Evolutionary conservation across 176 grass and related monocot genomes (phyloP).

Genomic region (Eremochloa ophiuroides): DNA sequence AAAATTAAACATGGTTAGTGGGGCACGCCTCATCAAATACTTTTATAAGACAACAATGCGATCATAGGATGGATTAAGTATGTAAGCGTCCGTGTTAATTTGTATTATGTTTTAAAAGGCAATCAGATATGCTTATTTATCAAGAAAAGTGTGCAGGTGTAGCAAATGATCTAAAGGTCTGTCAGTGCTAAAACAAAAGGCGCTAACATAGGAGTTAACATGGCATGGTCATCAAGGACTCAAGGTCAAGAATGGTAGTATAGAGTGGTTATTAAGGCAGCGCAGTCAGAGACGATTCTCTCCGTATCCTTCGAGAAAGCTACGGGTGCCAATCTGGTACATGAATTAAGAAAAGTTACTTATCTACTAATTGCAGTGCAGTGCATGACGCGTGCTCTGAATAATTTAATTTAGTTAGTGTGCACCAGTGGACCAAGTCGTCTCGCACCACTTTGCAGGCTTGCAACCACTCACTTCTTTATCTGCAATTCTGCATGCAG

Average conservation of each 20-base stretch:
- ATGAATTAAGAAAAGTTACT: background rate
- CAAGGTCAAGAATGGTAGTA: conserved; percentile 20
- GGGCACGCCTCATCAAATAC: background rate
- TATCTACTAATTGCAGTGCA: background rate
- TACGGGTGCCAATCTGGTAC: background rate
- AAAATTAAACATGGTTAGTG: background rate
- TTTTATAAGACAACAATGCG: background rate
- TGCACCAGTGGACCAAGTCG: background rate
- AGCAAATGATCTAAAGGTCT: background rate
- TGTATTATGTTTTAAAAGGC: background rate
- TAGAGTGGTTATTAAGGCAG: background rate
- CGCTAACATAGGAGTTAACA: background rate
- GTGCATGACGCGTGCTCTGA: background rate
- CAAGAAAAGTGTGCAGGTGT: background rate
- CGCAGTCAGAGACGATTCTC: background rate
- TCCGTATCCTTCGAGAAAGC: conserved; percentile 11
- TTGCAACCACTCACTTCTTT: conserved; percentile 22
- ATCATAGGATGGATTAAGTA: background rate
- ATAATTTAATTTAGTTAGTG: background rate
- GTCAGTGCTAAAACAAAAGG: background rate
- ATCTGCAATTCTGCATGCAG: too few species aligned
- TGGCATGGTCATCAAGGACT: too few species aligned
- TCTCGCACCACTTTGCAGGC: conserved; percentile 6
- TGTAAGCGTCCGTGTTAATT: background rate
- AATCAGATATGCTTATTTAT: background rate